phyloP scores from a whole-genome alignment of 352 stramenopile genomes.

The Phytophthora ohioensis region DNA sequence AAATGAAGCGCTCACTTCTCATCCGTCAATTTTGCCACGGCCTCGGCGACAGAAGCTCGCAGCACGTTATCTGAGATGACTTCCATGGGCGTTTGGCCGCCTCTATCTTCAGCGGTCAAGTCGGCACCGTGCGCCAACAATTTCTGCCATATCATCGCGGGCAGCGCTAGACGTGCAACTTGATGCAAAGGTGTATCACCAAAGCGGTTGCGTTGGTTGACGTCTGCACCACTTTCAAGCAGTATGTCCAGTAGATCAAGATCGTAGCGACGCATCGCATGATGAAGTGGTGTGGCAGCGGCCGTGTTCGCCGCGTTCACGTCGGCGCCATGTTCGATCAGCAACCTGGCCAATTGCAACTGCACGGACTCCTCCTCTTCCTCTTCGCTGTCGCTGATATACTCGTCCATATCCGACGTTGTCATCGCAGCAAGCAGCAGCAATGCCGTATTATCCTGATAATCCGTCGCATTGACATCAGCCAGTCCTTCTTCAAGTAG shows the following conservation, averaged over 20 bases:
- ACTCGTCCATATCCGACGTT: constrained; percentile 41
- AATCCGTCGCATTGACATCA: constrained; percentile 37
- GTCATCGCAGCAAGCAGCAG: constrained; percentile 36
- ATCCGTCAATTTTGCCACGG: constrained; percentile 24
- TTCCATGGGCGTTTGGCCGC: constrained; percentile 41
- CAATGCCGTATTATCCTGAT: constrained; percentile 40
- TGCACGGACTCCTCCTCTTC: constrained; percentile 32
- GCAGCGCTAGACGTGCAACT: constrained; percentile 36
- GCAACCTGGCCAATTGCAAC: constrained; percentile 33
- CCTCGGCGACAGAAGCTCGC: constrained; percentile 32
- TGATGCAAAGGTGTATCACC: constrained; percentile 48
- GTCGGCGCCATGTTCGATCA: constrained; percentile 38
- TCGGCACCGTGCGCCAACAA: constrained; percentile 37
- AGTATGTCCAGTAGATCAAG: constrained; percentile 43
- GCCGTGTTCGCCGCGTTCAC: constrained; percentile 38
- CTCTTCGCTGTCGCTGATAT: constrained; percentile 28
- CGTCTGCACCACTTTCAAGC: constrained; percentile 37
- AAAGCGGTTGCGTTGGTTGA: constrained; percentile 43
- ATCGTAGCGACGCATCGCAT: constrained; percentile 45
- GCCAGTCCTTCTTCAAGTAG: constrained; percentile 38
- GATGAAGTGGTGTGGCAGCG: constrained; percentile 33
- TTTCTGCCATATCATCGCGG: constrained; percentile 40
- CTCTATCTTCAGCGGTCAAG: constrained; percentile 28
- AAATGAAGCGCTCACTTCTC: neutral
- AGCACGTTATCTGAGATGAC: constrained; percentile 39